A percentile compares a stretch with the other conserved stretches of the same genome.
These are phyloP conservation scores for Pleurotus djamor DNA, from an alignment of 768 basidiomycete genomes.

Conservation along the genomic window DNA sequence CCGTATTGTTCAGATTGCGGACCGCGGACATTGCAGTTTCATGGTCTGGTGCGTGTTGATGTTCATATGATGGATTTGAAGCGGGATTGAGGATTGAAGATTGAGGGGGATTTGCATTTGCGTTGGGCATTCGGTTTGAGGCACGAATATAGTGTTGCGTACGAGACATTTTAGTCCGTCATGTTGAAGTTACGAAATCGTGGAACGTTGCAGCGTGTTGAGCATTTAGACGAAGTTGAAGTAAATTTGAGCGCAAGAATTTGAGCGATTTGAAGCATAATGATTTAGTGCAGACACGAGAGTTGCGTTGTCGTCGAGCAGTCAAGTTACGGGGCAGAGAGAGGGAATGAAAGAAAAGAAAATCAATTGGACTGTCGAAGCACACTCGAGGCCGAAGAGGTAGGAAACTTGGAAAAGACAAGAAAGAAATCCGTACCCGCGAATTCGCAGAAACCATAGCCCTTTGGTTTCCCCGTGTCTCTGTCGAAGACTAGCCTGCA, in stretches of 20 bases:
- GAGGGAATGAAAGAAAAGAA: conserved; percentile 9
- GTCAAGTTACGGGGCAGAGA: not conserved
- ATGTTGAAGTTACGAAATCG: not conserved
- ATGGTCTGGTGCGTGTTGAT: conserved; percentile 57
- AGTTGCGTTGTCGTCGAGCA: not conserved
- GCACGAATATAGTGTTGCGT: no score
- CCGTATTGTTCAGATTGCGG: conserved; percentile 90
- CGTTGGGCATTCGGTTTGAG: no score
- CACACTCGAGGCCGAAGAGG: conserved; percentile 10
- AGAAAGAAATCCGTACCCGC: conserved; percentile 57
- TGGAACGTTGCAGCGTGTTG: not conserved
- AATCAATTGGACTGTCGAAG: conserved; percentile 36
- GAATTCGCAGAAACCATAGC: conserved; percentile 94
- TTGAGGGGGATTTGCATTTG: conserved; percentile 3
- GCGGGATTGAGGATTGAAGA: conserved; percentile 11
- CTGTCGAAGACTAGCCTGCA: conserved; percentile 83
- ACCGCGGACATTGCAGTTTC: conserved; percentile 96
- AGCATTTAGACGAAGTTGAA: not conserved
- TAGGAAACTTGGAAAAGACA: conserved; percentile 9
- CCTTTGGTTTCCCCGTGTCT: conserved; percentile 92
- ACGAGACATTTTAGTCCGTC: not conserved
- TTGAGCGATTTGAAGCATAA: not conserved
- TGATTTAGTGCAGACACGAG: not conserved
- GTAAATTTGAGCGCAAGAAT: not conserved
- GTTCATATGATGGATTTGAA: not conserved